Base-by-base conservation (phyloP, 192 early-diverging fungal genomes). In the Backusella parvicylindrica region DNA sequence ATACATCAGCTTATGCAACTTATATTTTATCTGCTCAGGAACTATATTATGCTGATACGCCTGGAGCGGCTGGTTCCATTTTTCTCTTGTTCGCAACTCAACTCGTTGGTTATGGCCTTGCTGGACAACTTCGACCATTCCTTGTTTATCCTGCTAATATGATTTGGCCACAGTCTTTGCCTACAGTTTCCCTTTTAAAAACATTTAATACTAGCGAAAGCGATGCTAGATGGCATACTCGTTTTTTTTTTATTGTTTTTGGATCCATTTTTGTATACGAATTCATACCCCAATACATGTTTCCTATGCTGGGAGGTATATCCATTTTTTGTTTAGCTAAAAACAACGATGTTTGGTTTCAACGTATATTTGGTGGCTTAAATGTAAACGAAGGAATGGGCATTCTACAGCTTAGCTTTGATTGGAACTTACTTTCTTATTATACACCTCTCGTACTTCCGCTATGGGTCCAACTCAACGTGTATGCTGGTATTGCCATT, bases 1-100 rank as follows among this genome's bases (percentile, higher is more conserved):
- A 86, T 26, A 84, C 86, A 26, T 87, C 89, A 6, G 85, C 88
- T 32, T 93, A 94, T 78, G 93, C 88, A 6, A 91, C 91, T 41
- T 91, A 88, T 47, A 89, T 92, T 30, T 82, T 94, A 32, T 87
- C 87, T n/a, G 89, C 91, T 69, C 91, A 94, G 72, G 32, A 75
- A 18, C 77, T 92, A 41, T 94, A 85, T 75, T 94, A 92, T 77
- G 80, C 89, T 33, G 80, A 83, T 56, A 83, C 85, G 15, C 84
- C 92, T 60, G 86, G 90, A 0, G 86, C 28, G 64, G 47, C 78
- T 13, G 80, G 80, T 28, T 68, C 71, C 33, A 74, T 81, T 50
- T 81, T 83, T 26, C 50, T 85, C 33, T 50, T 79, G 18, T 66
- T 85, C 8, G 80, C 86, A 21, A 85, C 86, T 28, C 85, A 88